phyloP scores from a whole-genome alignment of 257 asterid genomes.

The Nicotiana tabacum region DNA sequence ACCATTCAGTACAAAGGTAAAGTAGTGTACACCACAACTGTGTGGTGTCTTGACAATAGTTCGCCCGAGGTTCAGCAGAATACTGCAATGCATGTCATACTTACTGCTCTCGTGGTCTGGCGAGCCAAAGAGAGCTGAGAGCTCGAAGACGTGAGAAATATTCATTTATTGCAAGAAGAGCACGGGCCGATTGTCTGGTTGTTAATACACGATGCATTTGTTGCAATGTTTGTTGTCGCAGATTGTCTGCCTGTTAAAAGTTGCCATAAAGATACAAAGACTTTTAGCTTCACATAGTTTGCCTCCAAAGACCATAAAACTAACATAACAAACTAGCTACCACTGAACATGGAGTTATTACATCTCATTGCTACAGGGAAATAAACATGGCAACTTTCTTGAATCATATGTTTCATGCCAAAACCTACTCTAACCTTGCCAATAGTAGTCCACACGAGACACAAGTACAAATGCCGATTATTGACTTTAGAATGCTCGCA shows the following conservation, averaged over 20 bases:
- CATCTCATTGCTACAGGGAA: neutral
- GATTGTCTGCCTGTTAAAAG: slow-evolving; percentile 67
- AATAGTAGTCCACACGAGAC: neutral
- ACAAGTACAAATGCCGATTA: neutral
- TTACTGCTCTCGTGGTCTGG: slow-evolving; percentile 72
- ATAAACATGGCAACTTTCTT: neutral
- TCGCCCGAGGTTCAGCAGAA: neutral
- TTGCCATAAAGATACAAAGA: neutral
- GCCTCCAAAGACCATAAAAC: neutral
- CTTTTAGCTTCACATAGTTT: neutral
- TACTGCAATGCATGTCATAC: neutral
- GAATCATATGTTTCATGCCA: neutral
- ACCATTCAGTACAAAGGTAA: neutral
- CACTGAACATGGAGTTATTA: neutral
- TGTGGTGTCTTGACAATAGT: neutral
- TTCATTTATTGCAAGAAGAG: slow-evolving; percentile 63
- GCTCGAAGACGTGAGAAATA: slow-evolving; percentile 89
- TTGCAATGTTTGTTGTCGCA: slow-evolving; percentile 82
- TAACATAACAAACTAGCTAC: neutral
- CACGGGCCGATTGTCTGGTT: slow-evolving; percentile 88
- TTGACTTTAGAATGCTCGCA: neutral
- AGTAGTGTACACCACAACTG: neutral
- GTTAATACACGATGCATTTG: slow-evolving; percentile 84
- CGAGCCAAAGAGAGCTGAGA: slow-evolving; percentile 92
- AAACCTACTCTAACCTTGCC: no score